Conservation (phyloP, 805 yeast species). For the Clavispora asparagi region DNA sequence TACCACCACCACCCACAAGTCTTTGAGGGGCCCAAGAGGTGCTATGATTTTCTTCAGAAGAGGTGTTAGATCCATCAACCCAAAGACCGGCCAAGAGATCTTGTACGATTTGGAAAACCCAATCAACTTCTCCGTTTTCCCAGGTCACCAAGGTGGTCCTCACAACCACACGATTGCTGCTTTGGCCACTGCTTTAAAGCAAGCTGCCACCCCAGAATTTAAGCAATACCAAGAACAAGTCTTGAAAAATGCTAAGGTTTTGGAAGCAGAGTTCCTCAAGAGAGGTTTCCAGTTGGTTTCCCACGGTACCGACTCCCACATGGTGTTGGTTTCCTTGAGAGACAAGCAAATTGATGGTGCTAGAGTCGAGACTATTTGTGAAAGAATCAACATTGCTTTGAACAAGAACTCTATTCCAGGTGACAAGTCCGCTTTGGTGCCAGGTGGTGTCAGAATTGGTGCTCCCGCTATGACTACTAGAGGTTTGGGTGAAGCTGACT, state of each 20-base stretch:
- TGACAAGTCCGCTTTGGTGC: conserved; percentile 92
- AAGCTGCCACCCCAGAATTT: conserved; percentile 87
- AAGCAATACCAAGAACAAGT: conserved; percentile 87
- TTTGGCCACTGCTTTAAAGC: conserved; percentile 92
- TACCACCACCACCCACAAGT: conserved; percentile 98
- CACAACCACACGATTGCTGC: conserved; percentile 99
- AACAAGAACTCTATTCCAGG: conserved; percentile 98
- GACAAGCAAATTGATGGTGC: conserved; percentile 94
- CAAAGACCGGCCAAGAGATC: conserved; percentile 86
- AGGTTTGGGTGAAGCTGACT: conserved; percentile 88
- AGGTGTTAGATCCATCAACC: conserved; percentile 80
- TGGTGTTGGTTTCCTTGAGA: conserved; percentile 86
- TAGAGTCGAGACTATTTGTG: conserved; percentile 92
- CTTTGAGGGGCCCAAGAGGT: conserved; percentile 99
- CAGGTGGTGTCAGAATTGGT: conserved; percentile 96
- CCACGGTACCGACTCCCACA: conserved; percentile 95
- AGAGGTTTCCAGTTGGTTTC: conserved; percentile 81
- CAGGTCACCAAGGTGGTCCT: conserved; percentile 99
- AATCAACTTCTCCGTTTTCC: conserved; percentile 98
- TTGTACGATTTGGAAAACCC: conserved; percentile 88
- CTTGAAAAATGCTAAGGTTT: conserved; percentile 77
- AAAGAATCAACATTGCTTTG: conserved; percentile 88
- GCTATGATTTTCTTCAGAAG: conserved; percentile 99
- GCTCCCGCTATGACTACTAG: conserved; percentile 99
- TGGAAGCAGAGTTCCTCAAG: conserved; percentile 68